Conservation (phyloP, 306 rosid species). For the Cucumis sativus region Cucumber_9930_V3 NC_026657.2:9694501-9695000, state of each 20-base stretch:
- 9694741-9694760: background rate
- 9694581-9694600: background rate
- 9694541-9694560: background rate
- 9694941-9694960: background rate
- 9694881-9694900: background rate
- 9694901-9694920: background rate
- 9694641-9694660: background rate
- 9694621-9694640: background rate
- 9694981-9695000: slow-evolving; percentile 61
- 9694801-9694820: background rate
- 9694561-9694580: background rate
- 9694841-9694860: background rate
- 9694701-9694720: background rate
- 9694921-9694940: background rate
- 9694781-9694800: background rate
- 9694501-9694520: background rate
- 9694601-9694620: background rate
- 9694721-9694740: background rate
- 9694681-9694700: background rate
- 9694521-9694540: background rate
- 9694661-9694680: background rate
- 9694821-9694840: background rate
- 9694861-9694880: background rate
- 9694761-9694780: background rate
- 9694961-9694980: background rate